phyloP scores from a whole-genome alignment of 1,284 basidiomycete species.

The Microbotryum lychnidis-dioicae region DNA sequence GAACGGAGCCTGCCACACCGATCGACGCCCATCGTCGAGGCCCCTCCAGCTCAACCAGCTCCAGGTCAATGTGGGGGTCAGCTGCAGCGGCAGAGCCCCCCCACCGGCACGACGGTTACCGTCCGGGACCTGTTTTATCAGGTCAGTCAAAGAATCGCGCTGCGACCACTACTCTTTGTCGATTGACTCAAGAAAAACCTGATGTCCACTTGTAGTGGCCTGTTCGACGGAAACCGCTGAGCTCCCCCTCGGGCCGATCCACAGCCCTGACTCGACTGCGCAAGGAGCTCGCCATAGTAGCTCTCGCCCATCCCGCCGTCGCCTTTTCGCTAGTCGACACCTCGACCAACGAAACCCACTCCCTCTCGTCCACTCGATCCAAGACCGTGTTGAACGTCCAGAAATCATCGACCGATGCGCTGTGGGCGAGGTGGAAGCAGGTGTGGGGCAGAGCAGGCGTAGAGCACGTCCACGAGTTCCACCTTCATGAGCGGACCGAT shows the following conservation, averaged over 20 bases:
- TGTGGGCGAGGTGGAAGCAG: slow-evolving; percentile 25
- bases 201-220: slow-evolving; percentile 51
- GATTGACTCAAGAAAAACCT: neutral
- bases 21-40: neutral
- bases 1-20: slow-evolving; percentile 47
- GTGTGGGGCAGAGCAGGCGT: slow-evolving; percentile 21
- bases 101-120: slow-evolving; percentile 61
- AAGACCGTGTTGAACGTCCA: slow-evolving; percentile 9
- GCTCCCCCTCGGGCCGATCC: slow-evolving; percentile 35
- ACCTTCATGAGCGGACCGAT: neutral
- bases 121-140: slow-evolving; percentile 80
- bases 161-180: neutral
- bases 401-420: slow-evolving; percentile 3
- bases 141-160: slow-evolving; percentile 45
- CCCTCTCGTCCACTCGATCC: neutral
- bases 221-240: slow-evolving; percentile 44
- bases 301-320: slow-evolving; percentile 61
- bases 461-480: slow-evolving; percentile 18
- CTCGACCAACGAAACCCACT: neutral
- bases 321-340: slow-evolving; percentile 60
- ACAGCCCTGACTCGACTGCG: slow-evolving; percentile 58
- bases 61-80: too few species aligned
- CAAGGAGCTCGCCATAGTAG: slow-evolving; percentile 60
- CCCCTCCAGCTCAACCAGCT: neutral
- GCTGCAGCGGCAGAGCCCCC: too few species aligned